Evolutionary conservation across 139 green algal species (phyloP).

Genomic region (Mychonastes homosphaera): DNA sequence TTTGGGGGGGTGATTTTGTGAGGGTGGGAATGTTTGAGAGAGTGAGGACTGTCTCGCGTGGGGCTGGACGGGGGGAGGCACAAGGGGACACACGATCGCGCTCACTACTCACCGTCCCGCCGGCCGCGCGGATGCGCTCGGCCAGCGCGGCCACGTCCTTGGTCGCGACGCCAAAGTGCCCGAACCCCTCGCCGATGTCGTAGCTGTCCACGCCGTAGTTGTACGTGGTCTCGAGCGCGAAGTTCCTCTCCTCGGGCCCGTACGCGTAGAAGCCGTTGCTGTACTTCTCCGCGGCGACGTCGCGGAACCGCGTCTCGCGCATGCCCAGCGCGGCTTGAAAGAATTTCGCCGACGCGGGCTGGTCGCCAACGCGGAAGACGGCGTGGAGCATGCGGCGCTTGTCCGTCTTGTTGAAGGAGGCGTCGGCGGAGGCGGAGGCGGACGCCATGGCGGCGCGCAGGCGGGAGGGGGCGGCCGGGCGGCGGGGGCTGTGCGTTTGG

Average conservation of each 20-base stretch:
- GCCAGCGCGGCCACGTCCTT: slow-evolving; percentile 60
- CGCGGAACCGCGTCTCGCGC: slow-evolving; percentile 62
- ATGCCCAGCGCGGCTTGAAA: slow-evolving; percentile 54
- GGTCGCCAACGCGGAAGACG: slow-evolving; percentile 64
- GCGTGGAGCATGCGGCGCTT: slow-evolving; percentile 70
- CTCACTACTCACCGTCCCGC: slow-evolving; percentile 11
- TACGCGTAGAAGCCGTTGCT: slow-evolving; percentile 70
- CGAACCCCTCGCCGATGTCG: slow-evolving; percentile 76
- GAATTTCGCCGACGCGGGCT: slow-evolving; percentile 28
- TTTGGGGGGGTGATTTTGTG: neutral
- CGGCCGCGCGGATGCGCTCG: slow-evolving; percentile 45
- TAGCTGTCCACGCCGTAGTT: slow-evolving; percentile 75
- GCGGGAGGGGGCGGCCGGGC: too few species aligned
- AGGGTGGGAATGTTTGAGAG: neutral
- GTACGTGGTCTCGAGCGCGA: slow-evolving; percentile 44
- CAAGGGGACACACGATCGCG: neutral
- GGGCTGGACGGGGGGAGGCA: neutral
- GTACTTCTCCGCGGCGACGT: slow-evolving; percentile 81
- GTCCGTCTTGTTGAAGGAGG: slow-evolving; percentile 54
- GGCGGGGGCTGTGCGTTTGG: too few species aligned
- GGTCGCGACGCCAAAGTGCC: slow-evolving; percentile 76
- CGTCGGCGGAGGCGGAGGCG: too few species aligned
- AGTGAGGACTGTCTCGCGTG: neutral
- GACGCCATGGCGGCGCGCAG: too few species aligned
- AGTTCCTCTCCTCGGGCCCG: slow-evolving; percentile 53